Conservation (phyloP, 2,329 filamentous ascomycete species). For the Ustilaginoidea virens region DNA sequence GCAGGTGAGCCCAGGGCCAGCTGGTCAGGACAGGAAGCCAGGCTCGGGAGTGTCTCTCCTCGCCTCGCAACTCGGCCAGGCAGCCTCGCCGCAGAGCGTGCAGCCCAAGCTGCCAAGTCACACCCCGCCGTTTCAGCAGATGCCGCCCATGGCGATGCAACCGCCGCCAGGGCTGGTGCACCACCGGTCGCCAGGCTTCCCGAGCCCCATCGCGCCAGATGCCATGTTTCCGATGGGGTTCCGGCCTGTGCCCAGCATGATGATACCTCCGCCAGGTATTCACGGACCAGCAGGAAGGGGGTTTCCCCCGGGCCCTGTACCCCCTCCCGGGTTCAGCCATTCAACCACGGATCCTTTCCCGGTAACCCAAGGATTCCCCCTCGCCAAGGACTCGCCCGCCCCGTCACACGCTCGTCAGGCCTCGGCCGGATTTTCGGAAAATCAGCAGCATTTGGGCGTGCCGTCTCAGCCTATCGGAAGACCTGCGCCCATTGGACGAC, state of each 20-base stretch:
- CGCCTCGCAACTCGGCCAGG: constrained; percentile 16
- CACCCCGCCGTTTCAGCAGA: constrained; percentile 35
- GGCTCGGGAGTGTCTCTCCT: constrained; percentile 23
- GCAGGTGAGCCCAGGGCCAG: constrained; percentile 49
- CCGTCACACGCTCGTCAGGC: constrained; percentile 58
- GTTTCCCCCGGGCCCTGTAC: constrained; percentile 23
- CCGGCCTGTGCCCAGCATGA: constrained; percentile 28
- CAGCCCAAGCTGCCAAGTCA: constrained; percentile 20
- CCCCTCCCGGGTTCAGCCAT: constrained; percentile 22
- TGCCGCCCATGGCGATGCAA: constrained; percentile 41
- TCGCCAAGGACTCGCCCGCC: constrained; percentile 18
- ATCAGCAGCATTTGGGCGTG: constrained; percentile 23
- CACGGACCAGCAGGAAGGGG: constrained; percentile 26
- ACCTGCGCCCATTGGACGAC: constrained; percentile 77
- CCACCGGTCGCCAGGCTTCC: constrained; percentile 29
- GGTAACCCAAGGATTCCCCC: constrained; percentile 14
- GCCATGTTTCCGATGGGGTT: constrained; percentile 31
- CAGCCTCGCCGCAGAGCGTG: constrained; percentile 41
- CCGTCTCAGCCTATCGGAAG: constrained; percentile 61
- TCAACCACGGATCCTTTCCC: constrained; percentile 15
- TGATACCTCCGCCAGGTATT: constrained; percentile 37
- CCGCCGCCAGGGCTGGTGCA: constrained; percentile 22
- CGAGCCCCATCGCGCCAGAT: constrained; percentile 42
- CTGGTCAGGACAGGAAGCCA: constrained; percentile 48
- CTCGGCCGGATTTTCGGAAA: constrained; percentile 55